Percentiles rank a stretch among this genome's conserved stretches.
Conservation (phyloP, 208 protist species). For the Sergeia podlipaevii region DNA sequence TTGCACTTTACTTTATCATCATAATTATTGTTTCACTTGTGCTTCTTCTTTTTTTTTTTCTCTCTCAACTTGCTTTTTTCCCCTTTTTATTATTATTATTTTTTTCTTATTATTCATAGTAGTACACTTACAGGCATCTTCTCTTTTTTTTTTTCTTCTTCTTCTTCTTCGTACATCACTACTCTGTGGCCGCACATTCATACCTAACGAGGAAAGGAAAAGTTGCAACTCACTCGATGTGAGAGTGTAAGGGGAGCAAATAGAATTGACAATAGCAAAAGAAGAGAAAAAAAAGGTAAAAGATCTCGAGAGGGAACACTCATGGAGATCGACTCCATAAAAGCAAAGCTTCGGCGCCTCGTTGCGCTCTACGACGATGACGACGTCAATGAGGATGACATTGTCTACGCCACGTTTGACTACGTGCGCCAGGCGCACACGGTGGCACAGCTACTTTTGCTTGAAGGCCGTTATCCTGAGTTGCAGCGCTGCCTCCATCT, state of each 20-base stretch:
- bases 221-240: too few relatives aligned
- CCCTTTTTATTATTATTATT: not conserved
- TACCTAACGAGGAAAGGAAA: too few relatives aligned
- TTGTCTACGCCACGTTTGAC: conserved; percentile 63
- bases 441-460: conserved; percentile 45
- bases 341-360: conserved; percentile 33
- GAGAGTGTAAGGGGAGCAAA: too few relatives aligned
- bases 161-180: too few relatives aligned
- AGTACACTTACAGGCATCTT: not conserved
- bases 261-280: too few relatives aligned
- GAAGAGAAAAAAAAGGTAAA: too few relatives aligned
- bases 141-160: not conserved
- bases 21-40: conserved; percentile 4
- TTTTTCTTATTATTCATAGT: conserved; percentile 3
- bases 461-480: conserved; percentile 64
- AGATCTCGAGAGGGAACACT: too few relatives aligned
- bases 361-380: conserved; percentile 45
- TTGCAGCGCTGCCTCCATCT: conserved; percentile 66
- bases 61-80: conserved; percentile 6
- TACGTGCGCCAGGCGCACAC: conserved; percentile 51
- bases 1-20: too few relatives aligned
- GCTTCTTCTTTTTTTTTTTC: conserved; percentile 5
- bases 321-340: conserved; percentile 66
- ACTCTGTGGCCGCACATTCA: too few relatives aligned
- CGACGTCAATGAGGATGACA: conserved; percentile 61